These are phyloP conservation scores for Plantago coronopus DNA, from an alignment of 305 asterid genomes.

Conservation along the genomic window DNA sequence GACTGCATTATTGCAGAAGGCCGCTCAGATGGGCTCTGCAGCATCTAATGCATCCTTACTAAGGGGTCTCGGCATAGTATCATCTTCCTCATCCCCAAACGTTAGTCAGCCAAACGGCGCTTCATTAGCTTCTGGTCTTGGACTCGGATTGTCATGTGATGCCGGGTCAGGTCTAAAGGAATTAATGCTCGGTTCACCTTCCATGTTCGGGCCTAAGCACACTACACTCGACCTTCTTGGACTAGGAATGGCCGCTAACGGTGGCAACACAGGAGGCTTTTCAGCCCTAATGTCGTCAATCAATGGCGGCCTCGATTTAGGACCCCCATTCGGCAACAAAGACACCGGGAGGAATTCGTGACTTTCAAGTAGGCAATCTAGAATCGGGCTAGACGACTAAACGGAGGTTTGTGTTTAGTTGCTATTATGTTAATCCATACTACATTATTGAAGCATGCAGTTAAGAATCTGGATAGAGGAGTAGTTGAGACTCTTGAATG, in stretches of 20 bases:
- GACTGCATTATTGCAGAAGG: slow-evolving; percentile 86
- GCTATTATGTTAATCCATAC: too few species aligned
- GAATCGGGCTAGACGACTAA: background rate
- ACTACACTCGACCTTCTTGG: slow-evolving; percentile 91
- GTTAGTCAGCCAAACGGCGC: slow-evolving; percentile 38
- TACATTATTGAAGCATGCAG: background rate
- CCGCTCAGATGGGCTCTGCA: slow-evolving; percentile 79
- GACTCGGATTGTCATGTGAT: slow-evolving; percentile 63
- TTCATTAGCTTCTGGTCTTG: slow-evolving; percentile 58
- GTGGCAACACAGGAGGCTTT: slow-evolving; percentile 53
- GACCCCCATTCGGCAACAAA: slow-evolving; percentile 37
- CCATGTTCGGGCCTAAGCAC: slow-evolving; percentile 79
- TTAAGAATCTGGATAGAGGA: slow-evolving; percentile 8
- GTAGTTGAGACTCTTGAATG: slow-evolving; percentile 20
- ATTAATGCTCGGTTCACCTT: slow-evolving; percentile 76
- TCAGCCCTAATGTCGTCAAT: slow-evolving; percentile 69
- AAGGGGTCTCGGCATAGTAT: slow-evolving; percentile 64
- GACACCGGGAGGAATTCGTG: slow-evolving; percentile 42
- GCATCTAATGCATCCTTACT: slow-evolving; percentile 64
- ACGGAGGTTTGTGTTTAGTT: background rate
- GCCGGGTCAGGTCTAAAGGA: slow-evolving; percentile 78
- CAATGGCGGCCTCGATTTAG: slow-evolving; percentile 51
- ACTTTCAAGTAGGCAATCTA: background rate
- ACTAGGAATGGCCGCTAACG: slow-evolving; percentile 85
- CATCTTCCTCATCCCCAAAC: slow-evolving; percentile 43